Evolutionary conservation across 176 grass and related monocot species (phyloP).

Genomic region (Aegilops longissima): DNA sequence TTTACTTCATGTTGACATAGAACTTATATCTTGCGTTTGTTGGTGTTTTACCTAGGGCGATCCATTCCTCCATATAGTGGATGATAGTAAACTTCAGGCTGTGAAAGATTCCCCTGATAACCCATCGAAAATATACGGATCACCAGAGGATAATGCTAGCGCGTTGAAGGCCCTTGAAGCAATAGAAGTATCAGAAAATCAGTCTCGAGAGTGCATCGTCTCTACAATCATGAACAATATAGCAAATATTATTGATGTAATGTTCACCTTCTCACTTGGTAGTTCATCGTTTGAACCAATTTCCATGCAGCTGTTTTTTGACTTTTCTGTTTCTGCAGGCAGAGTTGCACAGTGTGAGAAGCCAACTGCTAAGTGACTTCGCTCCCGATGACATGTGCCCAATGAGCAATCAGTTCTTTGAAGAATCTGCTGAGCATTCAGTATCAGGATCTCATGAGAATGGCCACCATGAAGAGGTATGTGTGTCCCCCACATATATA

Average conservation of each 20-base stretch:
- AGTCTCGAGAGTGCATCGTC: conserved; percentile 87
- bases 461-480: conserved; percentile 52
- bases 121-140: conserved; percentile 66
- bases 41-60: conserved; percentile 54
- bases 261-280: conserved; percentile 28
- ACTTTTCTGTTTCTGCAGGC: conserved; percentile 57
- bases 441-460: conserved; percentile 48
- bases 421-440: conserved; percentile 39
- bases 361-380: conserved; percentile 82
- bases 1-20: conserved; percentile 11
- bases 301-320: conserved; percentile 26
- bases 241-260: conserved; percentile 79
- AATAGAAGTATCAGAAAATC: conserved; percentile 81
- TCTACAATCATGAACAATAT: conserved; percentile 85
- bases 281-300: conserved; percentile 11
- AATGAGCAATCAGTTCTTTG: conserved; percentile 64
- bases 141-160: conserved; percentile 74
- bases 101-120: conserved; percentile 53
- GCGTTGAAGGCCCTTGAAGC: conserved; percentile 70
- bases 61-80: conserved; percentile 86
- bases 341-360: conserved; percentile 69
- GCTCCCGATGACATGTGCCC: conserved; percentile 91
- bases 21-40: conserved; percentile 24
- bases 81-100: conserved; percentile 79
- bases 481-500: not conserved